phyloP scores from a whole-genome alignment of 805 yeast genomes.

The Cyberlindnera americana region DNA sequence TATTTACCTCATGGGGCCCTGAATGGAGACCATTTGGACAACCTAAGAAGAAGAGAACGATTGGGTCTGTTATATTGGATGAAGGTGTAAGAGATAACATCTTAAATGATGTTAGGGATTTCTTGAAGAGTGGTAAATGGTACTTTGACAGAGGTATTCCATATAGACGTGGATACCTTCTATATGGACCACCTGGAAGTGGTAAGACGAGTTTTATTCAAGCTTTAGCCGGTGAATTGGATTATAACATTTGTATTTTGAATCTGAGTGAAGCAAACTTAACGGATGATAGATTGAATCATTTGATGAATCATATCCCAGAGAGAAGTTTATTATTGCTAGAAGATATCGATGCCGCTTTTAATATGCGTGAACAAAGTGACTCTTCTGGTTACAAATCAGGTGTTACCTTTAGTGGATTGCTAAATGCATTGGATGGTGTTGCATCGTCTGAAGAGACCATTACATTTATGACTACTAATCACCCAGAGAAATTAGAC shows the following conservation, averaged over 20 bases:
- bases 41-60: conserved; percentile 80
- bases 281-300: conserved; percentile 92
- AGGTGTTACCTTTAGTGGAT: conserved; percentile 94
- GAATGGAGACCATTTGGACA: conserved; percentile 99
- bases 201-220: conserved; percentile 96
- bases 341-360: conserved; percentile 97
- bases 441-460: conserved; percentile 97
- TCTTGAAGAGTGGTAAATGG: conserved; percentile 80
- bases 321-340: conserved; percentile 77
- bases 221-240: conserved; percentile 94
- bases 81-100: conserved; percentile 64
- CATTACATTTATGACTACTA: conserved; percentile 96
- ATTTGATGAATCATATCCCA: conserved; percentile 94
- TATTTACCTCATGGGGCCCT: conserved; percentile 94
- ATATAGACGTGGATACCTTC: conserved; percentile 87
- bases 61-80: conserved; percentile 86
- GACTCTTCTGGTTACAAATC: conserved; percentile 75
- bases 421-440: conserved; percentile 92
- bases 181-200: conserved; percentile 97
- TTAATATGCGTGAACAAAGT: conserved; percentile 72
- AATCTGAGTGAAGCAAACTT: conserved; percentile 87
- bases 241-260: conserved; percentile 90
- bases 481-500: conserved; percentile 91
- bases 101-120: conserved; percentile 72
- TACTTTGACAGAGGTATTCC: conserved; percentile 97